A percentile compares a stretch with the other conserved stretches of the same genome.
phyloP scores from a whole-genome alignment of 78 protist species.

The Dictyostelium purpureum region DNA sequence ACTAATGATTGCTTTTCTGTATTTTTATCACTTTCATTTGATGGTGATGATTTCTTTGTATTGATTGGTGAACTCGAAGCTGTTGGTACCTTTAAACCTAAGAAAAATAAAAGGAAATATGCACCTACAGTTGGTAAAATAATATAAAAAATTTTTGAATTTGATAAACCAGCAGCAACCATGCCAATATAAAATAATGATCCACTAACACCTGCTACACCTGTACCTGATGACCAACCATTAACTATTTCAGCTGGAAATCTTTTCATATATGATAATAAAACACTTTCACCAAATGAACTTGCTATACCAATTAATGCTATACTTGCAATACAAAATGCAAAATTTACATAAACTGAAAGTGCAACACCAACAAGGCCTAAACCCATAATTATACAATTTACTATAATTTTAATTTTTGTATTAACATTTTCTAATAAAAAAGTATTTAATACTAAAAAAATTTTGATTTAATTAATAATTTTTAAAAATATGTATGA shows the following conservation, averaged over 20 bases:
- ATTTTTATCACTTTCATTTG: neutral
- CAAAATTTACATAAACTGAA: slow-evolving; percentile 50
- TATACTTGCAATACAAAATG: slow-evolving; percentile 51
- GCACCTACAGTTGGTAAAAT: slow-evolving; percentile 57
- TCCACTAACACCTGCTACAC: slow-evolving; percentile 86
- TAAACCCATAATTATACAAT: slow-evolving; percentile 23
- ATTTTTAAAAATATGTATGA: neutral
- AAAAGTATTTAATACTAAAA: slow-evolving; percentile 59
- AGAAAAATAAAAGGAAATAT: slow-evolving; percentile 32
- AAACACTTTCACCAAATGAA: slow-evolving; percentile 84
- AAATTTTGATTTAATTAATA: neutral
- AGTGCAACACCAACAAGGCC: slow-evolving; percentile 71
- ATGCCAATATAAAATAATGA: slow-evolving; percentile 71
- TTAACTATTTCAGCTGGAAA: slow-evolving; percentile 63
- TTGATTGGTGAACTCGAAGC: neutral
- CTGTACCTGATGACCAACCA: slow-evolving; percentile 92
- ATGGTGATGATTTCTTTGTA: neutral
- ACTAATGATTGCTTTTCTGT: neutral
- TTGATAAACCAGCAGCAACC: slow-evolving; percentile 18
- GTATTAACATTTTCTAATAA: slow-evolving; percentile 30
- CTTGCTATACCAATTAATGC: slow-evolving; percentile 71
- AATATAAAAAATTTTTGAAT: slow-evolving; percentile 14
- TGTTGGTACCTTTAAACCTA: slow-evolving; percentile 67
- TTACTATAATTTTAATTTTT: slow-evolving; percentile 18
- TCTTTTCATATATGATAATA: slow-evolving; percentile 64